phyloP scores from a whole-genome alignment of 768 basidiomycete genomes.

The Podaxis sp. region DNA sequence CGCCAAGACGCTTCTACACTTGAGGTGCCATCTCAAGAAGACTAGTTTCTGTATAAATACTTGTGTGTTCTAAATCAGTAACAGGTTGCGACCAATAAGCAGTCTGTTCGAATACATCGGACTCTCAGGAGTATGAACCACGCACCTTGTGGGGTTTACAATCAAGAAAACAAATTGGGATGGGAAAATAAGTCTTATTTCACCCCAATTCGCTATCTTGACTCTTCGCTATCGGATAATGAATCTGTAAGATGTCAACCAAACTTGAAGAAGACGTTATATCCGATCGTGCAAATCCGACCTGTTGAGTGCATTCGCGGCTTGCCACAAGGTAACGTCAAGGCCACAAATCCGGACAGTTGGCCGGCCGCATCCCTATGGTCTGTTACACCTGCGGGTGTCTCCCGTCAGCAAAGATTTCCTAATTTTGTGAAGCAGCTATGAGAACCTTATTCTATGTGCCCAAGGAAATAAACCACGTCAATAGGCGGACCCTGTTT shows the following conservation, averaged over 20 bases:
- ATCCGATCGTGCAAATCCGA: neutral
- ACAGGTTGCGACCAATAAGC: neutral
- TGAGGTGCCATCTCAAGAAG: slow-evolving; percentile 1
- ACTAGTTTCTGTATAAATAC: slow-evolving; percentile 1
- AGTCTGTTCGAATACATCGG: neutral
- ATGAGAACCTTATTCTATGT: neutral
- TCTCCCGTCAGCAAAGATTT: neutral
- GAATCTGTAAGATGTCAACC: neutral
- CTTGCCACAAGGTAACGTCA: neutral
- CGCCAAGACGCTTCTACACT: neutral
- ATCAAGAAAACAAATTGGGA: neutral
- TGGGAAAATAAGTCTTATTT: neutral
- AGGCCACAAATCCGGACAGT: neutral
- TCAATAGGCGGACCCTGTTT: neutral
- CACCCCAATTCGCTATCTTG: neutral
- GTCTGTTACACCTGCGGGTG: too few species aligned
- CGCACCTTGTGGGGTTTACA: neutral
- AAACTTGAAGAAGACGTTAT: neutral
- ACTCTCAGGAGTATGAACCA: neutral
- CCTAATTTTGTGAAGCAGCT: neutral
- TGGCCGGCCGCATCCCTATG: neutral
- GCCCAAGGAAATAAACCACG: neutral
- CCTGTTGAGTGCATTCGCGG: neutral
- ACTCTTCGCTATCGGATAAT: neutral
- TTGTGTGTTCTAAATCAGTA: neutral